These are phyloP conservation scores for Staphylotrichum longicolle DNA, from an alignment of 495 filamentous ascomycete genomes.

Conservation along the genomic window DNA sequence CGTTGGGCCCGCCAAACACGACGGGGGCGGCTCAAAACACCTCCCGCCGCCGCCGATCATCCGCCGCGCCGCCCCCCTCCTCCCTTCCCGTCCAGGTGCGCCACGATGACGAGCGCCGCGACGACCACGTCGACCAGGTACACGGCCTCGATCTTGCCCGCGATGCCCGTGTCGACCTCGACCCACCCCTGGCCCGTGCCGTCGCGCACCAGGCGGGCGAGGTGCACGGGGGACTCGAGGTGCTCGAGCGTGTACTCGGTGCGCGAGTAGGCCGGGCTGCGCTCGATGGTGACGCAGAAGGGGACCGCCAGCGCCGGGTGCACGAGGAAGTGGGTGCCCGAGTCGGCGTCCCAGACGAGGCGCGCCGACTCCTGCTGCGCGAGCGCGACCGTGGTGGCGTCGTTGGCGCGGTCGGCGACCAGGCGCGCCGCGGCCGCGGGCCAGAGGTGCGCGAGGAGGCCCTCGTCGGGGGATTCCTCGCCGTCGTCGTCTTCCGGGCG, in stretches of 20 bases:
- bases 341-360: constrained; percentile 65
- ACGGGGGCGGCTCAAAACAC: constrained; percentile 53
- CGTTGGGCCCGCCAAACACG: constrained; percentile 25
- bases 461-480: constrained; percentile 46
- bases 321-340: constrained; percentile 63
- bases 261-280: constrained; percentile 51
- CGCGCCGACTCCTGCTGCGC: constrained; percentile 71
- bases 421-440: constrained; percentile 67
- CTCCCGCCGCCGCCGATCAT: constrained; percentile 36
- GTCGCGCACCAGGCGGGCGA: constrained; percentile 52
- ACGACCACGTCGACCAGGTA: constrained; percentile 76
- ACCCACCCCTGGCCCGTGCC: constrained; percentile 52
- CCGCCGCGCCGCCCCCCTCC: not conserved
- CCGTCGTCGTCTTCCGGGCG: not conserved
- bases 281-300: constrained; percentile 53
- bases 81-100: constrained; percentile 53
- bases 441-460: constrained; percentile 71
- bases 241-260: constrained; percentile 64
- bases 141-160: constrained; percentile 54
- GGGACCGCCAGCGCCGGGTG: constrained; percentile 65
- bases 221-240: constrained; percentile 51
- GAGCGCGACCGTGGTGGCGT: constrained; percentile 58
- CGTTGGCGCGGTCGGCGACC: constrained; percentile 63
- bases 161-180: constrained; percentile 53
- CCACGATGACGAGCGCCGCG: constrained; percentile 66